Evolutionary conservation across 768 basidiomycete species (phyloP), one percentile per base, ranked within the genome.

Genomic region (Mrakia hoshinonis): DNA sequence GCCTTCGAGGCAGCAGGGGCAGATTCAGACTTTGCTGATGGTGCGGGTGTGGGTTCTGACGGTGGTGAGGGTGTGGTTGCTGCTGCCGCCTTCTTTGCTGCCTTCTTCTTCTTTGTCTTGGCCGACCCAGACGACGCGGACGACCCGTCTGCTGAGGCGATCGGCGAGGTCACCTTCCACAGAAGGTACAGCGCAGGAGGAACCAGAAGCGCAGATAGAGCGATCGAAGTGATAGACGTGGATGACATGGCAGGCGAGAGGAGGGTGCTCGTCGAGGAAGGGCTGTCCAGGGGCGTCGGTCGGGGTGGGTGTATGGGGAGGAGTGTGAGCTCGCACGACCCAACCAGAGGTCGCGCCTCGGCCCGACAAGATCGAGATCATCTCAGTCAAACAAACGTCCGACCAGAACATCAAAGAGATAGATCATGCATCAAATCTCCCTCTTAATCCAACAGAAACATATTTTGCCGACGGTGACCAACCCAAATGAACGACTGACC

Each of bases 81-180:
- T 3, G 58, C 5, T 22, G 31, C 34, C 15, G 31, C 12, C 34
- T 61, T 55, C 29, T 55, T 55, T 15, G 54, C 54, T 34, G 54
- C 54, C 31, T n/a, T 31, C 9, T 31, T 61, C 12, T 38, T 38
- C 58, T 61, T 61, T 15, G 34, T 61, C 58, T 61, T 61, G 12
- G 34, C 34, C 36, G 58, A 61, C 18, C 31, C n/a, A 36, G 58
- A 60, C 4, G 58, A 36, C 7, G 58, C 20, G 34, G 22, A 22
- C 15, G 58, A 10, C 26, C 22, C 31, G 36, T 29, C 31, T 9
- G 58, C n/a, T 1, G 58, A 38, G 36, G 65, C 46, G 29, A 66
- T 11, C 12, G 65, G 65, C 18, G 65, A 66, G 46, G 65, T 66
- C 20, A 66, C 65, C 65, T 66, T 66, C 65, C 65, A 66, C 31